Evolutionary conservation across 1,284 basidiomycete species (phyloP), one percentile per base, ranked within the genome.

Genomic region (Apiotrichum mycotoxinovorans): DNA sequence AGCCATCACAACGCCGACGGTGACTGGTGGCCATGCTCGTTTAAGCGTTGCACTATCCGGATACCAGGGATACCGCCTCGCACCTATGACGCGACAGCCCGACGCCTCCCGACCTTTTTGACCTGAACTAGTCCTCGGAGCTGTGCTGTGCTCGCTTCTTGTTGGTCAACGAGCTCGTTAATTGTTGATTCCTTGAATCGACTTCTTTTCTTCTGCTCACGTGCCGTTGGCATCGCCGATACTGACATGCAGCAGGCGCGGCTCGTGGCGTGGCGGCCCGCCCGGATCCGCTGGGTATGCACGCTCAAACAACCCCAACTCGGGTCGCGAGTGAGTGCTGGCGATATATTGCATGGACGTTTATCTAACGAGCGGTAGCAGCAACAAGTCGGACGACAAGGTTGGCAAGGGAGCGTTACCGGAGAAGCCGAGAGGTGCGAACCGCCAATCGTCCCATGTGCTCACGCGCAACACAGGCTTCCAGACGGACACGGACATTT

Each of bases 401-500:
- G 40, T 27, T 30, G 49, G 45, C 38, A 57, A 57, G 49, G 55
- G 51, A 40, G 66, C 49, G 57, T 27, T 42, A 14, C 38, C 22
- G 23, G 51, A 57, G 38, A 57, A 57, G 56, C 47, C 54, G 23
- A 57, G 59, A 52, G 63, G 60, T 66, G 42, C 38, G 38, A 60
- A 44, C n/a, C n/a, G n/a, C n/a, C n/a, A n/a, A n/a, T n/a, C n/a
- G n/a, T n/a, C n/a, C n/a, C n/a, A n/a, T n/a, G n/a, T n/a, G 18
- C 25, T 20, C 3, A 22, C 41, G 38, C 56, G 33, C n/a, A n/a
- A 54, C 51, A 3, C 73, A 88, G 90, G 83, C 37, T 94, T 96
- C 82, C 84, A 88, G 65, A 96, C 91, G 27, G 92, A 96, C 72
- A 81, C 84, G 20, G 92, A 95, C 66, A 95, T 96, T 68, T 85